Percentiles rank a stretch among this genome's conserved stretches.
phyloP scores from a whole-genome alignment of 441 rosid species.

The Metrosideros polymorpha region DNA sequence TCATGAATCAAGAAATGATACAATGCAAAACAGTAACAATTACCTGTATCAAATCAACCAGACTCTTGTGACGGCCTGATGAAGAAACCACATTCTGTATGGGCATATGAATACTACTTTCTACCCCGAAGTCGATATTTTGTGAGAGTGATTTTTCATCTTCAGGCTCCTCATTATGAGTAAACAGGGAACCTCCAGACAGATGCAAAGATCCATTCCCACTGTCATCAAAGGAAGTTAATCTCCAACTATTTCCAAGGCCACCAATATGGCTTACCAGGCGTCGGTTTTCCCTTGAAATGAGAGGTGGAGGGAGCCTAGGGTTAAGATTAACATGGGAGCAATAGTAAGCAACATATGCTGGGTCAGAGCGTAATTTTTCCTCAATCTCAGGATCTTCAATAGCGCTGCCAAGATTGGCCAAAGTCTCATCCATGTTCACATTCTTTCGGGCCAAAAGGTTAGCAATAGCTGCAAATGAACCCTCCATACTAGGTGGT shows the following conservation, averaged over 20 bases:
- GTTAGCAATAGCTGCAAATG: constrained; percentile 67
- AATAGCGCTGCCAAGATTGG: constrained; percentile 41
- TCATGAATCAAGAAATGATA: neutral
- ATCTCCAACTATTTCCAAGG: constrained; percentile 32
- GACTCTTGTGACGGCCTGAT: constrained; percentile 66
- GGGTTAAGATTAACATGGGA: constrained; percentile 62
- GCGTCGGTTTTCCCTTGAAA: constrained; percentile 48
- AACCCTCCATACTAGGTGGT: constrained; percentile 95
- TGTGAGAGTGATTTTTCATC: constrained; percentile 47
- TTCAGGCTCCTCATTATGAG: constrained; percentile 78
- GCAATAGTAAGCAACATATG: constrained; percentile 46
- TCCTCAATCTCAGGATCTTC: constrained; percentile 42
- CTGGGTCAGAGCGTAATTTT: constrained; percentile 49
- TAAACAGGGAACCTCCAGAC: constrained; percentile 44
- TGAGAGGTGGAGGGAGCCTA: constrained; percentile 59
- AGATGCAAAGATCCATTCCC: constrained; percentile 34
- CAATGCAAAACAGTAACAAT: neutral
- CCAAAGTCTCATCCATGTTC: constrained; percentile 32
- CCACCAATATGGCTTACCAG: constrained; percentile 61
- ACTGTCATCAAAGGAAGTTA: constrained; percentile 41
- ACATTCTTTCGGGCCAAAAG: constrained; percentile 54
- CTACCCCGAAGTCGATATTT: constrained; percentile 9
- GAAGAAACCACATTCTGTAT: constrained; percentile 25
- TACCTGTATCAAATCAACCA: constrained; percentile 90
- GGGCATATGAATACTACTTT: constrained; percentile 8